Evolutionary conservation across 352 stramenopile genomes (phyloP).

Genomic region (Pythium brachiatum): DNA sequence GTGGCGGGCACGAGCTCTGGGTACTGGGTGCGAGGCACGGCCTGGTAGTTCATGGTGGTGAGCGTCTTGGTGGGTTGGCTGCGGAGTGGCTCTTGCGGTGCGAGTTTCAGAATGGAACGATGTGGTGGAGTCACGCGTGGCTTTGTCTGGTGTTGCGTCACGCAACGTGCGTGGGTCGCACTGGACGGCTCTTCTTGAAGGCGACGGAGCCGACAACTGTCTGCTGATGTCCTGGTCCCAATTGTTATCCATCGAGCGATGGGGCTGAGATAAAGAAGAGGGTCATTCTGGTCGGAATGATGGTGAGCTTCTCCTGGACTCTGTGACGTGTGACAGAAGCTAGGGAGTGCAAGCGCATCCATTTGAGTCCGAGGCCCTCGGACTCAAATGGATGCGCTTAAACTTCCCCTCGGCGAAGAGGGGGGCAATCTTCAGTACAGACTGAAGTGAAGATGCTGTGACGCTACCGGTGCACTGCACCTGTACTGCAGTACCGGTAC

Average conservation of each 20-base stretch:
- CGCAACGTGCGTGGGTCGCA: neutral
- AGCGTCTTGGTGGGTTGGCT: neutral
- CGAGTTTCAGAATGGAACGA: neutral
- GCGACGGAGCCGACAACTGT: neutral
- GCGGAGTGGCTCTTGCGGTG: neutral
- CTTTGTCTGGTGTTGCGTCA: neutral
- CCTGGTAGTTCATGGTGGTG: conserved; percentile 10
- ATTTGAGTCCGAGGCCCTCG: no score
- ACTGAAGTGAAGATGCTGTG: no score
- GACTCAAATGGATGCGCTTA: no score
- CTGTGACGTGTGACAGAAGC: neutral
- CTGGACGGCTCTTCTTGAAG: neutral
- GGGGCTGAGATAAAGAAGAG: neutral
- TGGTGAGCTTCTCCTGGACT: neutral
- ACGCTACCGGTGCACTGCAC: no score
- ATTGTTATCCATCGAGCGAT: neutral
- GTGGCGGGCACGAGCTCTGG: neutral
- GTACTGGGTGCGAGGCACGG: neutral
- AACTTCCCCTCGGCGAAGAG: no score
- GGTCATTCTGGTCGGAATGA: neutral
- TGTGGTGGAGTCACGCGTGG: neutral
- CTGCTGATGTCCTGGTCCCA: neutral
- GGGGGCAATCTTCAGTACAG: no score
- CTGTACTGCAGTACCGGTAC: no score
- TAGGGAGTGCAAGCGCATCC: no score